Conservation (phyloP, 805 yeast genomes). For the Kodamaea nitidulidarum region DNA sequence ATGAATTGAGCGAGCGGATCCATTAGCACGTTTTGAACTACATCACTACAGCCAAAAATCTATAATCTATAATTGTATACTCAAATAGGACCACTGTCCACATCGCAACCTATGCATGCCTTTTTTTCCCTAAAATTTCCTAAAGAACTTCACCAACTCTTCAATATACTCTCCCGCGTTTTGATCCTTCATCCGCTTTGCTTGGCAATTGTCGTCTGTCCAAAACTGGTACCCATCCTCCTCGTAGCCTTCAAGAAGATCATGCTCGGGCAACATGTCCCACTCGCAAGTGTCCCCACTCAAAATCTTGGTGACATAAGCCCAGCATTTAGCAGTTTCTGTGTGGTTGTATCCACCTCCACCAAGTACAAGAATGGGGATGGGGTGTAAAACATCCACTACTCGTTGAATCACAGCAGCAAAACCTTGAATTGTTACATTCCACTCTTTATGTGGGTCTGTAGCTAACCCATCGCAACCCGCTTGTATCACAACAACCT, state of each 20-base stretch:
- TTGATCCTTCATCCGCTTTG: constrained; percentile 27
- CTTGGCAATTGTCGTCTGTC: constrained; percentile 29
- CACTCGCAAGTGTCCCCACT: constrained; percentile 25
- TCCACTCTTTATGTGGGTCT: constrained; percentile 67
- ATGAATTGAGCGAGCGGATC: too few species aligned
- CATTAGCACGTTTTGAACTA: too few species aligned
- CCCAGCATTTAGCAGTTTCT: constrained; percentile 62
- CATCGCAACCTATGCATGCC: background rate
- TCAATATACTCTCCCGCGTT: constrained; percentile 23
- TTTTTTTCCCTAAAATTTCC: background rate
- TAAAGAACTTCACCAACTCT: constrained; percentile 25
- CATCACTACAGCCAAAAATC: too few species aligned
- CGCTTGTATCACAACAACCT: constrained; percentile 57
- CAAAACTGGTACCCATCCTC: constrained; percentile 48
- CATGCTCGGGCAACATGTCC: constrained; percentile 52
- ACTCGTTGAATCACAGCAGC: constrained; percentile 33
- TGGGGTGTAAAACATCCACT: constrained; percentile 13
- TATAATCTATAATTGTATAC: too few species aligned
- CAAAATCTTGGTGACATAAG: constrained; percentile 33
- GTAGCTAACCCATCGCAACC: constrained; percentile 74
- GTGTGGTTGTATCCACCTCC: constrained; percentile 74
- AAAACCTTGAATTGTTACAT: constrained; percentile 52
- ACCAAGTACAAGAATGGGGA: constrained; percentile 53
- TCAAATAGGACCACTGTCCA: too few species aligned
- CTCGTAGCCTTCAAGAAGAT: constrained; percentile 37